Evolutionary conservation across 768 basidiomycete species (phyloP), one percentile per base, ranked within the genome.

Genomic region (Cystobasidium tubakii): DNA sequence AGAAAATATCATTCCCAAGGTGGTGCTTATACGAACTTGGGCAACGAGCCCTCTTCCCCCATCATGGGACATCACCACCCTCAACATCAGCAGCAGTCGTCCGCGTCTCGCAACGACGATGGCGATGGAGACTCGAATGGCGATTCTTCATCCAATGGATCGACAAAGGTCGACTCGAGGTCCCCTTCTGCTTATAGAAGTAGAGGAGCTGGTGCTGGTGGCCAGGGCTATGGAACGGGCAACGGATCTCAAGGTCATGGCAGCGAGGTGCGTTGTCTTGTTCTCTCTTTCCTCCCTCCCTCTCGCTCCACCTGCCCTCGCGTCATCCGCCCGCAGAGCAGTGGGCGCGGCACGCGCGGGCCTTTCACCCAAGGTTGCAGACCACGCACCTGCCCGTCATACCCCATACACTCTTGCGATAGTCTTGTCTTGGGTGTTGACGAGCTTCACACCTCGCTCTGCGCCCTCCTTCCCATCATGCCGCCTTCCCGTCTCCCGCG

Each of bases 91-190:
- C 46, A 50, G n/a, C 39, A 39, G 15, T 50, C 46, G 4, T 50
- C 46, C 9, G 7, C 46, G 4, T 50, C 46, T 50, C 31, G 31
- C 57, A 62, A 50, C 46, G 46, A 50, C 46, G 46, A 57, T 44
- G 46, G 50, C 15, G 63, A 73, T 55, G 34, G 66, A 46, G 55
- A 60, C 57, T 42, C 25, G 57, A 60, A 73, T 53, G 71, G 55
- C 34, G 57, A 43, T 27, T 43, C 71, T 33, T 62, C 55, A 2
- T 62, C 71, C 6, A 62, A 73, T 42, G 39, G 57, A 21, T 73
- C 55, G 23, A 73, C 71, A 21, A 73, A 60, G 62, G 71, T 62
- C 33, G 71, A 60, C 43, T 60, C 55, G 31, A 39, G 63, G 23
- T 19, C n/a, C n/a, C 72, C 63, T 21, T 42, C 23, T n/a, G 62